Percentiles rank a stretch among this genome's conserved stretches.
Evolutionary conservation across 495 filamentous ascomycete species (phyloP).

Genomic region (Penicillium coprophilum): DNA sequence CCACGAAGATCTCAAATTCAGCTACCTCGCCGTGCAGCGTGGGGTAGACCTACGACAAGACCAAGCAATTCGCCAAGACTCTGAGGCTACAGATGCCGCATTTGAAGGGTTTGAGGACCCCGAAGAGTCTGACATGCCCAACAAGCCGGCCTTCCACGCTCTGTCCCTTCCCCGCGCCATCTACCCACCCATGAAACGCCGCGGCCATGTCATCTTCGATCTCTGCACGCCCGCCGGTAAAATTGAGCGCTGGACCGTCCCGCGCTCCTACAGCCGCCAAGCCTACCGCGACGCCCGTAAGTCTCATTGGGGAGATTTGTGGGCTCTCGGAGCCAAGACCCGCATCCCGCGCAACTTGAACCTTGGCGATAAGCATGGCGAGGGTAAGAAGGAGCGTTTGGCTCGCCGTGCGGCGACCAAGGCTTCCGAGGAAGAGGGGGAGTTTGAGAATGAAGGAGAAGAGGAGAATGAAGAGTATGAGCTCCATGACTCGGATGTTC

Average conservation of each 20-base stretch:
- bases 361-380: constrained; percentile 59
- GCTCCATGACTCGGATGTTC: constrained; percentile 21
- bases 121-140: constrained; percentile 14
- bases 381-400: constrained; percentile 51
- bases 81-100: constrained; percentile 47
- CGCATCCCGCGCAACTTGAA: constrained; percentile 59
- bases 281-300: constrained; percentile 93
- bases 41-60: constrained; percentile 57
- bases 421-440: constrained; percentile 26
- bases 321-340: constrained; percentile 94
- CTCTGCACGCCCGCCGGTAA: constrained; percentile 81
- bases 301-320: constrained; percentile 86
- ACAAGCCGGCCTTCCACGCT: constrained; percentile 44
- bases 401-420: constrained; percentile 37
- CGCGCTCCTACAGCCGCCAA: constrained; percentile 72
- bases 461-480: constrained; percentile 27
- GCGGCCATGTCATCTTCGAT: constrained; percentile 84
- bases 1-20: constrained; percentile 87
- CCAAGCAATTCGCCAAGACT: constrained; percentile 40
- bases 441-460: constrained; percentile 19
- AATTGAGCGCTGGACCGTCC: constrained; percentile 94
- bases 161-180: constrained; percentile 76
- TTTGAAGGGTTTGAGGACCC: constrained; percentile 51
- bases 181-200: constrained; percentile 78
- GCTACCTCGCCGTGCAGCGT: constrained; percentile 83